Conservation (phyloP, 2,329 filamentous ascomycete genomes). For the Xylaria polymorpha region DNA sequence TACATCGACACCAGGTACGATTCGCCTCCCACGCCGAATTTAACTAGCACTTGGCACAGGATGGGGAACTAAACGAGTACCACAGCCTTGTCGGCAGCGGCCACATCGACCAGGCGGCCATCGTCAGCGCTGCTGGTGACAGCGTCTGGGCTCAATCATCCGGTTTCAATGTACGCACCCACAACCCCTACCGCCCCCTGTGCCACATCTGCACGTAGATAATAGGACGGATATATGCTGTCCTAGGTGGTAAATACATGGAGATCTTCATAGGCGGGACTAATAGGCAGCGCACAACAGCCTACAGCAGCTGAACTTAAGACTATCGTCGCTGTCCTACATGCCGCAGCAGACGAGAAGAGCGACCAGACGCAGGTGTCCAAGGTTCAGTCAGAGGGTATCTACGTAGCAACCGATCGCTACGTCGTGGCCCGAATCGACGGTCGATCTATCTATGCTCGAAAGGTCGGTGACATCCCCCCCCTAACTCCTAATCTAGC, state of each 20-base stretch:
- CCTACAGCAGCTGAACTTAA: conserved; percentile 70
- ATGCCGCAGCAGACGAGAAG: conserved; percentile 51
- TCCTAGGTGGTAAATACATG: conserved; percentile 2
- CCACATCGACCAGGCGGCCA: conserved; percentile 85
- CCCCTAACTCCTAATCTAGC: background rate
- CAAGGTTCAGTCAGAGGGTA: conserved; percentile 76
- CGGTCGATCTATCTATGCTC: conserved; percentile 83
- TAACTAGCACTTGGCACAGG: background rate
- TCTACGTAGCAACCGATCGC: conserved; percentile 80
- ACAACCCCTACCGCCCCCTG: conserved; percentile 1
- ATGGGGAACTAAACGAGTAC: conserved; percentile 21
- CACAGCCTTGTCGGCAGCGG: conserved; percentile 81
- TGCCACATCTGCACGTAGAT: background rate
- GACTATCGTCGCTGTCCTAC: conserved; percentile 65
- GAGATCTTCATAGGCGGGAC: conserved; percentile 13
- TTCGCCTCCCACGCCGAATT: conserved; percentile 3
- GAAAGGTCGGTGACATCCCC: conserved; percentile 71
- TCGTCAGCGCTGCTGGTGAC: conserved; percentile 83
- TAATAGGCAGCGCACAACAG: conserved; percentile 54
- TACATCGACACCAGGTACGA: conserved; percentile 72
- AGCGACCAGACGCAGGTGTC: conserved; percentile 60
- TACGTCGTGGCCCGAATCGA: conserved; percentile 82
- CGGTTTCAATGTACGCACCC: conserved; percentile 74
- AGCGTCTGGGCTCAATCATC: conserved; percentile 79
- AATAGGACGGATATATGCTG: background rate